Evolutionary conservation across 352 stramenopile species (phyloP).

Genomic region (Pythium sp.): DNA sequence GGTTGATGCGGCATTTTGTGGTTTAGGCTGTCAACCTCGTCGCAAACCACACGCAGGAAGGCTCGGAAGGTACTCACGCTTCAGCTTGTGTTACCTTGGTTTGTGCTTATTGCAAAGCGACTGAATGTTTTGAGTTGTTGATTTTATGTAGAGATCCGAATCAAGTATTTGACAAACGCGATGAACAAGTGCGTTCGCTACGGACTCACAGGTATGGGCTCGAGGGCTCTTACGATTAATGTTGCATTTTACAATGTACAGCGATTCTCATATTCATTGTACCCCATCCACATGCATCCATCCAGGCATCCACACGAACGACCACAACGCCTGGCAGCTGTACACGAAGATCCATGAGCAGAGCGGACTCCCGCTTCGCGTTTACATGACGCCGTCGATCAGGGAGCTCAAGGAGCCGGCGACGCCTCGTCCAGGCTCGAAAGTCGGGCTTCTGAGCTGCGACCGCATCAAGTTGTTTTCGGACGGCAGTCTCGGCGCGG

Average conservation of each 20-base stretch:
- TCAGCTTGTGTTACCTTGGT: background rate
- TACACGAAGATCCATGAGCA: constrained; percentile 73
- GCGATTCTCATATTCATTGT: constrained; percentile 1
- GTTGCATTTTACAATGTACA: background rate
- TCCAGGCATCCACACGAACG: constrained; percentile 83
- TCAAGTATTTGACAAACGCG: constrained; percentile 57
- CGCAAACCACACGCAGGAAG: constrained; percentile 67
- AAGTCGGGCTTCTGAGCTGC: constrained; percentile 61
- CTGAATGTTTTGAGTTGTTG: background rate
- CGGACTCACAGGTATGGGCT: constrained; percentile 57
- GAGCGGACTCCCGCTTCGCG: constrained; percentile 57
- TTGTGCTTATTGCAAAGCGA: background rate
- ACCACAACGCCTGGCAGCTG: constrained; percentile 73
- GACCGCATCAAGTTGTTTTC: constrained; percentile 89
- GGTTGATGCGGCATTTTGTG: background rate
- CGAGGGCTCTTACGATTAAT: background rate
- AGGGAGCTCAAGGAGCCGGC: constrained; percentile 51
- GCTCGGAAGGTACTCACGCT: constrained; percentile 41
- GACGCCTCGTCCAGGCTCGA: constrained; percentile 37
- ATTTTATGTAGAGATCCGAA: constrained; percentile 37
- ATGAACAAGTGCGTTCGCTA: constrained; percentile 66
- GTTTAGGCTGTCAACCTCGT: constrained; percentile 64
- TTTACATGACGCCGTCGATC: constrained; percentile 75
- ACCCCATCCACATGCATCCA: background rate
- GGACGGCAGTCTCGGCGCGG: constrained; percentile 84